Percentiles rank a stretch among this genome's conserved stretches.
These are phyloP conservation scores for Cryphonectria radicalis DNA, from an alignment of 2,329 filamentous ascomycete species.

Conservation along the genomic window DNA sequence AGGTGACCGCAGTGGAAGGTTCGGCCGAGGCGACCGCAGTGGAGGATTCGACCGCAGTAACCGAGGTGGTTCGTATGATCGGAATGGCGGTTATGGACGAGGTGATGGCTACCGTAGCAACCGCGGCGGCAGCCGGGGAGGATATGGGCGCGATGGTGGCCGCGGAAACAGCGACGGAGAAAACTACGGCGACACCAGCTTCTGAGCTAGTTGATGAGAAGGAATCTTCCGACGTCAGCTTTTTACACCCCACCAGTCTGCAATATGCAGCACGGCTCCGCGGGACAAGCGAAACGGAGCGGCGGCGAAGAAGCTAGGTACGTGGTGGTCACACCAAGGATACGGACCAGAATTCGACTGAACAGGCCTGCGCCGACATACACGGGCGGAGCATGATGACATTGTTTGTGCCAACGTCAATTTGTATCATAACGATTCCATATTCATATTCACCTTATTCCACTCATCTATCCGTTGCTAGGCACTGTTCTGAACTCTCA, in stretches of 20 bases:
- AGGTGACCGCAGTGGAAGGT: background rate
- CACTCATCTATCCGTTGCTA: background rate
- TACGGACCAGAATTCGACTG: background rate
- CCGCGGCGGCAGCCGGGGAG: background rate
- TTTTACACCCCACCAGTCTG: background rate
- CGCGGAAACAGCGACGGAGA: background rate
- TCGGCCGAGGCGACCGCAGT: background rate
- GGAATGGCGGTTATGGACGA: background rate
- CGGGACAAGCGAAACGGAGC: background rate
- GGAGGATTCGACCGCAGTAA: background rate
- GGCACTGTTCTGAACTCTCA: background rate
- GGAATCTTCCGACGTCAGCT: background rate
- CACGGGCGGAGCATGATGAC: background rate
- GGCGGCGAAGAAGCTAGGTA: background rate
- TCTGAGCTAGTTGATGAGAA: background rate
- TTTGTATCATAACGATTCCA: background rate
- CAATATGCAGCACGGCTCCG: background rate
- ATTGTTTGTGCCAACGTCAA: background rate
- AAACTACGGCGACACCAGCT: background rate
- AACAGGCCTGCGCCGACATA: background rate
- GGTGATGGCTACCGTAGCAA: background rate
- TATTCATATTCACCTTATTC: background rate
- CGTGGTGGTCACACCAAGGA: background rate
- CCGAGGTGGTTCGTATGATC: constrained; percentile 1
- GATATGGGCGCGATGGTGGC: constrained; percentile 3